Percentiles rank a stretch among this genome's conserved stretches.
phyloP scores from a whole-genome alignment of 768 basidiomycete species.

The Lactarius psammicola region DNA sequence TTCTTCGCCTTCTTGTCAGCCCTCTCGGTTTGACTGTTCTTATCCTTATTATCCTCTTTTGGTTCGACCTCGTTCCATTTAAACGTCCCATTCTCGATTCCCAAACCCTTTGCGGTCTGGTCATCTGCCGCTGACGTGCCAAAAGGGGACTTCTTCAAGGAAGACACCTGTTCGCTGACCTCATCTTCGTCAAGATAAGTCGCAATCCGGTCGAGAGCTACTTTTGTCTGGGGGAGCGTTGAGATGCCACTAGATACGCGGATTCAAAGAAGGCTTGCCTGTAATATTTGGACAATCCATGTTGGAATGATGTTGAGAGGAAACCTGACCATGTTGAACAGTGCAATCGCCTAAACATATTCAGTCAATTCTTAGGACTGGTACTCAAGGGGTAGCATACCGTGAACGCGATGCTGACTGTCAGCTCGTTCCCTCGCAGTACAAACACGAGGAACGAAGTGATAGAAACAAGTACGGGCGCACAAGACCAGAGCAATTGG shows the following conservation, averaged over 20 bases:
- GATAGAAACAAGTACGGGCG: conserved; percentile 78
- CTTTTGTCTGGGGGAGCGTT: conserved; percentile 42
- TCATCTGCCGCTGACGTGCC: conserved; percentile 30
- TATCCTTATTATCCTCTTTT: conserved; percentile 33
- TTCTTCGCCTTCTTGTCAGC: conserved; percentile 26
- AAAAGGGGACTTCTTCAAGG: conserved; percentile 44
- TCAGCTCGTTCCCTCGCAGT: conserved; percentile 67
- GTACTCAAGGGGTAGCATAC: conserved; percentile 39
- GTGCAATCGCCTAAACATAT: conserved; percentile 56
- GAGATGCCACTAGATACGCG: neutral
- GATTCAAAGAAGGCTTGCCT: conserved; percentile 35
- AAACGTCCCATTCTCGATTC: conserved; percentile 52
- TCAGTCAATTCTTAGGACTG: conserved; percentile 1
- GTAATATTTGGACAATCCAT: conserved; percentile 76
- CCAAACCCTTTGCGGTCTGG: conserved; percentile 41
- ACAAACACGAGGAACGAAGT: conserved; percentile 77
- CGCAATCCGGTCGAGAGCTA: conserved; percentile 59
- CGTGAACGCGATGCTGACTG: conserved; percentile 81
- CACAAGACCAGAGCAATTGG: conserved; percentile 65
- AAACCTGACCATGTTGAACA: conserved; percentile 80
- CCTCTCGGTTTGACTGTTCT: conserved; percentile 30
- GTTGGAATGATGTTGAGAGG: conserved; percentile 80
- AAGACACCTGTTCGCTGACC: conserved; percentile 57
- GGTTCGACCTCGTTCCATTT: conserved; percentile 54
- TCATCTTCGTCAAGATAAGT: conserved; percentile 62